Base-by-base conservation (phyloP, 2,329 filamentous ascomycete species). In the Diaporthe eres region DNA sequence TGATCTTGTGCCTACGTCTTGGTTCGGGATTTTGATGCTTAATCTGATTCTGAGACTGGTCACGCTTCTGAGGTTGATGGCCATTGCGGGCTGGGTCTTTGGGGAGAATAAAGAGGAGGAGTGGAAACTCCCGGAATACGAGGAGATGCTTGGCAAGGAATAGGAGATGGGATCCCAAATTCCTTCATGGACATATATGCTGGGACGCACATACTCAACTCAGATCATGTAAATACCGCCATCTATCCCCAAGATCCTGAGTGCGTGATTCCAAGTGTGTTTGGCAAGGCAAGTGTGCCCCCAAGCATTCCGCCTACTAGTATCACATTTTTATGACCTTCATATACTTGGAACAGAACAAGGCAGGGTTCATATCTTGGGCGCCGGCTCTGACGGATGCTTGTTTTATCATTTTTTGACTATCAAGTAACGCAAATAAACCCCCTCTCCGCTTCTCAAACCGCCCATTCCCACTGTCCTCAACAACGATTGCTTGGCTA, bases 101-200 rank as follows among this genome's bases (percentile, higher is more conserved):
- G 28, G 42, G 4, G 70, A 61, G 28, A 42, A 25, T 2, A 28
- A 10, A 3, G 28, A 3, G 31, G 44, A 51, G 19, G 17, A 4
- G 13, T 72, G 70, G 70, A 0, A 9, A 28, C 19, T 72, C 13
- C 68, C 68, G 6, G 68, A 72, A n/a, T 60, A 60, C 4, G 55
- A 72, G 37, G 37, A 34, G 39, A 15, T 72, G 19, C 17, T n/a
- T 49, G 8, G 2, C 28, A 65, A 49, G 17, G 17, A 1, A 0
- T 6, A 34, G 28, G 8, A 34, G 19, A n/a, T 5, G 57, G 34
- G 34, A 34, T 13, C 9, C 15, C 7, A 9, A 22, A 0, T 37
- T 22, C 13, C 2, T 31, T 1, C 6, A 7, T 8, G 9, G 10
- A 34, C 2, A 13, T 42, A 31, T 17, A 12, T 12, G 1, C 13